These are phyloP conservation scores for Polytrichum commune DNA, from an alignment of 225 moss, liverwort and hornwort species.

Conservation along the genomic window DNA sequence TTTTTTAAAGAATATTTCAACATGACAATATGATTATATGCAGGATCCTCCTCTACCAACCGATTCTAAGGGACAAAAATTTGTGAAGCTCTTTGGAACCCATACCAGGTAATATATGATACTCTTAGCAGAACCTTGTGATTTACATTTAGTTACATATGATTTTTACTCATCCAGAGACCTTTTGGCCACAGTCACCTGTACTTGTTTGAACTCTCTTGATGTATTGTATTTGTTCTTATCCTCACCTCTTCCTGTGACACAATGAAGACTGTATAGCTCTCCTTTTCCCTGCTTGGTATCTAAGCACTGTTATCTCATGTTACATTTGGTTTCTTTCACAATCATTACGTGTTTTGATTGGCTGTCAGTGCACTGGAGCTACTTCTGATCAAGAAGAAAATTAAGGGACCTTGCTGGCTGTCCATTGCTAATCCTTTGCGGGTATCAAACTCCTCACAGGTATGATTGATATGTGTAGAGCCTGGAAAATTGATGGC, in stretches of 20 bases:
- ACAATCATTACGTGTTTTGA: no score
- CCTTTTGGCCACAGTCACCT: no score
- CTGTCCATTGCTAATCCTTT: slow-evolving; percentile 74
- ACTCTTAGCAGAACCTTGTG: no score
- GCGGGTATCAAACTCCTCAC: slow-evolving; percentile 57
- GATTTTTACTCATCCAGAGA: no score
- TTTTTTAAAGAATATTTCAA: neutral
- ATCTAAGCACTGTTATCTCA: no score
- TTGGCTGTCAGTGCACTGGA: slow-evolving; percentile 72
- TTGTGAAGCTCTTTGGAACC: slow-evolving; percentile 84
- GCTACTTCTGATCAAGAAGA: slow-evolving; percentile 82
- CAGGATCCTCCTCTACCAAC: slow-evolving; percentile 77
- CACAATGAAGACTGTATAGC: no score
- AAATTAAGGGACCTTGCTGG: slow-evolving; percentile 96
- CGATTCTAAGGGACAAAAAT: slow-evolving; percentile 69
- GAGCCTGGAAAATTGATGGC: neutral
- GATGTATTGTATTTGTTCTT: no score
- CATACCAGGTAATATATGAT: slow-evolving; percentile 63
- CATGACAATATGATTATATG: neutral
- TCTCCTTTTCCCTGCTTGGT: no score
- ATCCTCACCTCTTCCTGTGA: no score
- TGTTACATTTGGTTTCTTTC: neutral
- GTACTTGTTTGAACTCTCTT: no score
- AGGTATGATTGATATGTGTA: slow-evolving; percentile 43
- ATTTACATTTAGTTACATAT: no score